A percentile compares a stretch with the other conserved stretches of the same genome.
phyloP scores from a whole-genome alignment of 805 yeast species.

The Maudiozyma turicensis region DNA sequence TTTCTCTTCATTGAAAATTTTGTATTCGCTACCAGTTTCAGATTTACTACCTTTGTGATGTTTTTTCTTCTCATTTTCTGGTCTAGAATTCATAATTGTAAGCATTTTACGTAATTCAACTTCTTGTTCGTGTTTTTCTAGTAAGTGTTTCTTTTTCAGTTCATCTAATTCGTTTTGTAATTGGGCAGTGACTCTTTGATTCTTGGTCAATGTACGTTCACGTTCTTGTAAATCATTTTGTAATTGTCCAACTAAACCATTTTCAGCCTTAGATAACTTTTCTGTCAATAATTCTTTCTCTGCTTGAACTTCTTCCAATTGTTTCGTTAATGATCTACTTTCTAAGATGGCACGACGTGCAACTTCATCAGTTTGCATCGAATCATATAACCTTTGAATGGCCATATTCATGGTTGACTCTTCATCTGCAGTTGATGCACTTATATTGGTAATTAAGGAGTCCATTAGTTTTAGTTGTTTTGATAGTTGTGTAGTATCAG shows the following conservation, averaged over 20 bases:
- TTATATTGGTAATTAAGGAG: constrained; percentile 59
- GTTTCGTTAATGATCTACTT: constrained; percentile 43
- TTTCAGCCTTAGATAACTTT: constrained; percentile 66
- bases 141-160: constrained; percentile 43
- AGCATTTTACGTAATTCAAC: constrained; percentile 67
- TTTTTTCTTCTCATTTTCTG: constrained; percentile 3
- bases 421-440: constrained; percentile 39
- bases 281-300: constrained; percentile 60
- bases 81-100: constrained; percentile 46
- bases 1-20: constrained; percentile 20
- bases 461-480: constrained; percentile 47
- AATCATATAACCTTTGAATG: constrained; percentile 63
- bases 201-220: constrained; percentile 51
- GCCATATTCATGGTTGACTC: constrained; percentile 72
- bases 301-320: constrained; percentile 36
- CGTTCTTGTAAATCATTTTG: constrained; percentile 62
- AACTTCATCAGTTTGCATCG: constrained; percentile 81
- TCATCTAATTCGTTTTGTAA: constrained; percentile 61
- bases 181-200: constrained; percentile 54
- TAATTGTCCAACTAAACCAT: constrained; percentile 65
- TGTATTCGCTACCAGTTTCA: constrained; percentile 1
- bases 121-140: constrained; percentile 69
- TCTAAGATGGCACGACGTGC: constrained; percentile 66
- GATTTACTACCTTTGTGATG: constrained; percentile 12
- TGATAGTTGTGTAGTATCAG: constrained; percentile 22